Percentiles rank a stretch among this genome's conserved stretches.
Conservation (phyloP, 2,329 filamentous ascomycete genomes). For the Fusarium sacchari region DNA sequence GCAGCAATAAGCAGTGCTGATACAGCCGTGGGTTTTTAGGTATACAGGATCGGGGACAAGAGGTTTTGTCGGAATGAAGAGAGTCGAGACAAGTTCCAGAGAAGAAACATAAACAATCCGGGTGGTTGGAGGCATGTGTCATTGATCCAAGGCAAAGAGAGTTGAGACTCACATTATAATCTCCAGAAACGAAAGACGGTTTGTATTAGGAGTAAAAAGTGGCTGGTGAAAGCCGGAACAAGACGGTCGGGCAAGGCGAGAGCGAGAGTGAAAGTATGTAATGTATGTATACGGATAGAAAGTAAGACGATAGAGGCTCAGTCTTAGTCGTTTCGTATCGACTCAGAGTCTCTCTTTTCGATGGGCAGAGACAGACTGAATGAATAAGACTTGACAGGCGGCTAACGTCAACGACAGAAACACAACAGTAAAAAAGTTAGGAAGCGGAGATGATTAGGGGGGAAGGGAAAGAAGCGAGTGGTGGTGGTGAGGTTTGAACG, state of each 20-base stretch:
- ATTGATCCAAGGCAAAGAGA: conserved; percentile 41
- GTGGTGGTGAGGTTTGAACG: conserved; percentile 42
- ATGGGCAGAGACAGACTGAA: conserved; percentile 10
- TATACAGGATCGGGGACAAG: conserved; percentile 20
- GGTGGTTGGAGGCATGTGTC: conserved; percentile 48
- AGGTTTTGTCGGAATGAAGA: conserved; percentile 35
- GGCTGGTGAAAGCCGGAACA: conserved; percentile 40
- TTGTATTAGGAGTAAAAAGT: conserved; percentile 42
- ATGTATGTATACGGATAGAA: conserved; percentile 17
- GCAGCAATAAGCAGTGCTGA: not conserved
- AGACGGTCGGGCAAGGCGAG: conserved; percentile 34
- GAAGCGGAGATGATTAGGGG: conserved; percentile 37
- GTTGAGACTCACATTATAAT: conserved; percentile 52
- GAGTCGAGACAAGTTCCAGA: conserved; percentile 15
- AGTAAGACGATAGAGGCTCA: conserved; percentile 8
- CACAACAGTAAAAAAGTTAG: conserved; percentile 24
- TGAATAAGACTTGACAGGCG: conserved; percentile 13
- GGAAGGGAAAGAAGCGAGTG: conserved; percentile 25
- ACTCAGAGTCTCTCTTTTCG: conserved; percentile 3
- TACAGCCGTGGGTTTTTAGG: not conserved
- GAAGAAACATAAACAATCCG: conserved; percentile 25
- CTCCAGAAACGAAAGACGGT: conserved; percentile 41
- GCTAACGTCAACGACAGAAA: conserved; percentile 38
- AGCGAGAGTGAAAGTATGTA: conserved; percentile 33
- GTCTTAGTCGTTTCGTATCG: not conserved